These are phyloP conservation scores for Fabrea salina DNA, from an alignment of 169 alveolate genomes.

Conservation along the genomic window DNA sequence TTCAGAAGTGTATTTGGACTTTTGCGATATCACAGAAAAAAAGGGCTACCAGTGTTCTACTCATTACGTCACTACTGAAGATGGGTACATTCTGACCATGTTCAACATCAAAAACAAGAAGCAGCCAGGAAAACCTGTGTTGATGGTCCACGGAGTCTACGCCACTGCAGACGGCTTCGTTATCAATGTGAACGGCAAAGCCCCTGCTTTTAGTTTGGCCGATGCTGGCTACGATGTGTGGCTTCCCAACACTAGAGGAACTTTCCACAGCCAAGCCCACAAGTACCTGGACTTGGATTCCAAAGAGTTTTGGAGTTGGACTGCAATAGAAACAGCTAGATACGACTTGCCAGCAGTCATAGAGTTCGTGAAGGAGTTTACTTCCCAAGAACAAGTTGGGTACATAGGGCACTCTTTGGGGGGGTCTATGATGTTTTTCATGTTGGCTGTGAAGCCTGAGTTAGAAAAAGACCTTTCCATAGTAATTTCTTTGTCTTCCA, in stretches of 20 bases:
- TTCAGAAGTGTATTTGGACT: background rate
- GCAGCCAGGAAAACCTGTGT: constrained; percentile 45
- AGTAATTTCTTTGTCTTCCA: constrained; percentile 7
- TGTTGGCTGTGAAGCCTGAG: constrained; percentile 31
- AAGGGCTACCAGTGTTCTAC: constrained; percentile 38
- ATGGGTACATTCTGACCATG: constrained; percentile 56
- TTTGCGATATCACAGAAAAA: background rate
- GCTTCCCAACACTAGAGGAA: constrained; percentile 87
- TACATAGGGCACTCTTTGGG: constrained; percentile 82
- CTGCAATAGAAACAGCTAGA: constrained; percentile 68
- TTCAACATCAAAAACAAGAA: constrained; percentile 37
- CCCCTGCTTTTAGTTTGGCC: constrained; percentile 77
- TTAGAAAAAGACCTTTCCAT: background rate
- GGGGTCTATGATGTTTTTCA: constrained; percentile 59
- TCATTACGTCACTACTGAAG: constrained; percentile 55
- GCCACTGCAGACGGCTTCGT: constrained; percentile 86
- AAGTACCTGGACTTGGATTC: constrained; percentile 37
- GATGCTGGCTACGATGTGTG: constrained; percentile 85
- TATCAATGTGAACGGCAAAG: constrained; percentile 59
- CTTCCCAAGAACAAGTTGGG: constrained; percentile 47
- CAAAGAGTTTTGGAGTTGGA: constrained; percentile 69
- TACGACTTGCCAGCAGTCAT: constrained; percentile 73
- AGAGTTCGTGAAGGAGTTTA: constrained; percentile 43
- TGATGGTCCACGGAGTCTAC: constrained; percentile 84
- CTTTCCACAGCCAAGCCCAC: constrained; percentile 70